Evolutionary conservation across 805 yeast genomes (phyloP).

Genomic region (Hanseniaspora lindneri): DNA sequence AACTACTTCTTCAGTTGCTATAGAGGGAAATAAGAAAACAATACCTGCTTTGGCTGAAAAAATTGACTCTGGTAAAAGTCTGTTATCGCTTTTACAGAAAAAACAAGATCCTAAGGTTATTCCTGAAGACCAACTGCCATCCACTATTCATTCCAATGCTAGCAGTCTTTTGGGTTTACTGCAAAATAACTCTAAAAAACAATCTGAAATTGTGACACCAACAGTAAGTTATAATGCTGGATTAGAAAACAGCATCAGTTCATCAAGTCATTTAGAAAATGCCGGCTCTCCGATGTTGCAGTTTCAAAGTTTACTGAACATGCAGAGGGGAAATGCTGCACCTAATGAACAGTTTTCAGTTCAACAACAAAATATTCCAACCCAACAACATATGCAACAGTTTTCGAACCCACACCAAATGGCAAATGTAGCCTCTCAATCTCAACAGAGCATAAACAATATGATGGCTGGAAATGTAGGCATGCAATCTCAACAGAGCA

Average conservation of each 20-base stretch:
- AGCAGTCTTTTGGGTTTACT: constrained; percentile 3
- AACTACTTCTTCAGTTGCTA: not conserved
- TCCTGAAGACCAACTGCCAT: no score
- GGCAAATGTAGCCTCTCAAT: no score
- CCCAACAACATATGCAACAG: not conserved
- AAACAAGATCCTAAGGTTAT: no score
- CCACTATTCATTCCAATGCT: constrained; percentile 1
- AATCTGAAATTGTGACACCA: not conserved
- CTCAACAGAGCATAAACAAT: no score
- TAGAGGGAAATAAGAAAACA: not conserved
- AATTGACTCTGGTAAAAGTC: not conserved
- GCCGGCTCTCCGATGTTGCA: not conserved
- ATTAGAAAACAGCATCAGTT: not conserved
- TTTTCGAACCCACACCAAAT: no score
- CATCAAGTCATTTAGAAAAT: not conserved
- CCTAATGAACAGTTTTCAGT: not conserved
- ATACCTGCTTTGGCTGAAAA: not conserved
- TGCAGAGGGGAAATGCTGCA: not conserved
- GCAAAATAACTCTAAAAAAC: not conserved
- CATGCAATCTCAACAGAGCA: no score
- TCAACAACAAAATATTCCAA: not conserved
- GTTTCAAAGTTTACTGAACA: constrained; percentile 2
- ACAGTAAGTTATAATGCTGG: not conserved
- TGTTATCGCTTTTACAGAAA: constrained; percentile 7
- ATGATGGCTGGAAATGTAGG: no score